Evolutionary conservation across 306 rosid species (phyloP).

Genomic region (Lathyrus tuberosus): DNA sequence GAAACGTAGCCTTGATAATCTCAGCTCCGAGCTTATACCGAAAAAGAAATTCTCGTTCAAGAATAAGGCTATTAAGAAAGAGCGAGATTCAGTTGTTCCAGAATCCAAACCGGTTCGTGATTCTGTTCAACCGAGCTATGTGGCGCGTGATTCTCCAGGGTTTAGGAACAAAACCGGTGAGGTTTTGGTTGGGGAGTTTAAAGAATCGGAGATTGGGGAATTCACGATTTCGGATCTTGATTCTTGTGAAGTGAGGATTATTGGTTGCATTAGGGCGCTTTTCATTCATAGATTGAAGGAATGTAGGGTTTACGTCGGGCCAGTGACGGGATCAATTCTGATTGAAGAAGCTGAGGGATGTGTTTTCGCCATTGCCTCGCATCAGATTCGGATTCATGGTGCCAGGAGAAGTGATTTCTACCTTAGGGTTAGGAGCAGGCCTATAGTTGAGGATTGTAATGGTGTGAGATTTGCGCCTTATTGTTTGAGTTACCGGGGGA

Average conservation of each 20-base stretch:
- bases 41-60: conserved; percentile 78
- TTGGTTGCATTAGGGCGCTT: conserved; percentile 67
- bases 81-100: conserved; percentile 23
- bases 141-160: conserved; percentile 63
- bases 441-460: conserved; percentile 64
- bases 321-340: conserved; percentile 66
- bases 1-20: conserved; percentile 36
- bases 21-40: conserved; percentile 57
- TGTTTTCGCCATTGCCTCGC: conserved; percentile 69
- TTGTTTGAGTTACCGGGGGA: conserved; percentile 67
- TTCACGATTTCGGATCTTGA: conserved; percentile 75
- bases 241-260: conserved; percentile 80
- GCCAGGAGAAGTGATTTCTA: conserved; percentile 67
- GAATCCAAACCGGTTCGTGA: conserved; percentile 24
- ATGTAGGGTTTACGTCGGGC: conserved; percentile 67
- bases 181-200: conserved; percentile 53
- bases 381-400: conserved; percentile 87
- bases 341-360: conserved; percentile 76
- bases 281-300: conserved; percentile 71
- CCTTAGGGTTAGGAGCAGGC: conserved; percentile 87
- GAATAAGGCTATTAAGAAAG: conserved; percentile 60
- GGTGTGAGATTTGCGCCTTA: conserved; percentile 78
- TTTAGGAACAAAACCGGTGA: conserved; percentile 54
- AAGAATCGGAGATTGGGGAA: conserved; percentile 69
- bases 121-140: conserved; percentile 35